Base-by-base conservation (phyloP, 148 eudicot genomes). In the Diospyros kaki region DNA sequence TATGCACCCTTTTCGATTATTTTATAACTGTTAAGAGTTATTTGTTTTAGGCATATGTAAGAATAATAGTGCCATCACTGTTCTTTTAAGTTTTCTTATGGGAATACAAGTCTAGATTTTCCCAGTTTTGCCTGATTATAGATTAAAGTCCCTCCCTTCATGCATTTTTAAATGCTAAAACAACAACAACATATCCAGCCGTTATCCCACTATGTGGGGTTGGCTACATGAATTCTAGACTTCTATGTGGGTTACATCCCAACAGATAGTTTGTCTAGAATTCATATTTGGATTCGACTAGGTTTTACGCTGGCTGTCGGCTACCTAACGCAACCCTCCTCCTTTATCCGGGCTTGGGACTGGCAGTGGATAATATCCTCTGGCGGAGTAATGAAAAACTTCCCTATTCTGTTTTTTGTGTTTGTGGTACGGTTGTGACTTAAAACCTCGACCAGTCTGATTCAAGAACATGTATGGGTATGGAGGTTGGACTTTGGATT, bases 131-230 rank as follows among this genome's bases (percentile, higher is more conserved):
- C 40, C n/a, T 40, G 28, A 28, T 68, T 28, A 18, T 68, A 0
- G 14, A 7, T 52, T 50, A 38, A 6, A 6, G 43, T 68, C 51
- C 12, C 28, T 68, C 1, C 6, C 18, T 38, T 6, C 51, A 58
- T 48, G 17, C 72, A 52, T 68, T 68, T 52, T 51, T 12, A 12
- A 60, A 60, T 60, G 60, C 60, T 56, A n/a, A n/a, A n/a, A n/a
- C n/a, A n/a, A n/a, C n/a, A n/a, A n/a, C n/a, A n/a, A n/a, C n/a
- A n/a, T n/a, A n/a, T n/a, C n/a, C n/a, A n/a, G n/a, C n/a, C n/a
- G n/a, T n/a, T n/a, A n/a, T n/a, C n/a, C n/a, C n/a, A n/a, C n/a
- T n/a, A n/a, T n/a, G n/a, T n/a, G n/a, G n/a, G n/a, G n/a, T n/a
- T n/a, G n/a, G n/a, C n/a, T n/a, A n/a, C n/a, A n/a, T n/a, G n/a